Conservation (phyloP, 495 filamentous ascomycete genomes). For the Aspergillus avenaceus region DNA sequence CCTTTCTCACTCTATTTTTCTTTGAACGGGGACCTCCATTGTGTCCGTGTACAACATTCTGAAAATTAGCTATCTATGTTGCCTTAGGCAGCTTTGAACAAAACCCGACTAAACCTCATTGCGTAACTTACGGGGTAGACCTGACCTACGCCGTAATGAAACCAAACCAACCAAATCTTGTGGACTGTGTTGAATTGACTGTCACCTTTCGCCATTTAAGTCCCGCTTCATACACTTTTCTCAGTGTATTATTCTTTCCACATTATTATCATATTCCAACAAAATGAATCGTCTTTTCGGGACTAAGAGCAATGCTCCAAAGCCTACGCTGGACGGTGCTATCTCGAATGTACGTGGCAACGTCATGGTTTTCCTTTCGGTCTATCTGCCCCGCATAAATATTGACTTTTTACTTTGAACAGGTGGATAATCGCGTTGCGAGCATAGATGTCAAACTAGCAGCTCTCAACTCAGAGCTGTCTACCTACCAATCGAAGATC, state of each 20-base stretch:
- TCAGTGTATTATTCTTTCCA: neutral
- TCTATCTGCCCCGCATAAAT: conserved; percentile 10
- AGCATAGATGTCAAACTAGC: conserved; percentile 94
- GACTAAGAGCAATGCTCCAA: conserved; percentile 79
- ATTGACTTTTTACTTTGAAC: conserved; percentile 5
- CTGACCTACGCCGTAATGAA: no score
- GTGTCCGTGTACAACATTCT: no score
- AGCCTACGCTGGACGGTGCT: conserved; percentile 82
- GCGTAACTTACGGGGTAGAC: no score
- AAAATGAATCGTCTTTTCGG: conserved; percentile 97
- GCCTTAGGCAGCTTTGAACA: neutral
- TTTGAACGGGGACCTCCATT: neutral
- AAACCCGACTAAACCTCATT: neutral
- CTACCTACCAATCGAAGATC: conserved; percentile 81
- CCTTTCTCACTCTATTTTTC: no score
- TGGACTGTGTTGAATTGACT: no score
- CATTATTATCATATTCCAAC: conserved; percentile 8
- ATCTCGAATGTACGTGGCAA: conserved; percentile 67
- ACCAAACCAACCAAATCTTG: no score
- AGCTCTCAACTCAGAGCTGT: conserved; percentile 85
- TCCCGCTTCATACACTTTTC: neutral
- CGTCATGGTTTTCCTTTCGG: conserved; percentile 1
- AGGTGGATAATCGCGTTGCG: conserved; percentile 81
- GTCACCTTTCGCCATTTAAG: neutral
- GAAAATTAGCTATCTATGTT: neutral